phyloP scores from a whole-genome alignment of 768 basidiomycete genomes.

The Termitomyces sp. region DNA sequence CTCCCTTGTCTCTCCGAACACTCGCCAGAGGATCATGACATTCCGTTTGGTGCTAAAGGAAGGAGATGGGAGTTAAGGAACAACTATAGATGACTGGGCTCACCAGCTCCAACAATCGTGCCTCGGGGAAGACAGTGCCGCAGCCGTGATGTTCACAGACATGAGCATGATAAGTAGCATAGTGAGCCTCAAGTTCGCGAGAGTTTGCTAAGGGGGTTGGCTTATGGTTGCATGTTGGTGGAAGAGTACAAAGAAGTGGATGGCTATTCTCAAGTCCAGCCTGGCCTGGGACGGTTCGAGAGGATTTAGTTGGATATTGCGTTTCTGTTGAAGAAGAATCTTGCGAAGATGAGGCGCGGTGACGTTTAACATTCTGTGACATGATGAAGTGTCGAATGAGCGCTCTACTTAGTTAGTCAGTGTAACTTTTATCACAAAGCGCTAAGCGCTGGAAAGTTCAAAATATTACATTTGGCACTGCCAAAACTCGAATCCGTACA shows the following conservation, averaged over 20 bases:
- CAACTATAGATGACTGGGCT: slow-evolving; percentile 24
- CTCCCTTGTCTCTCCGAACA: slow-evolving; percentile 69
- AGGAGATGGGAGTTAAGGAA: neutral
- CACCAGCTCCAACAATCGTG: slow-evolving; percentile 72
- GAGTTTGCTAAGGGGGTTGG: slow-evolving; percentile 62
- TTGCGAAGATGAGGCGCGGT: slow-evolving; percentile 30
- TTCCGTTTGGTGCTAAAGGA: slow-evolving; percentile 69
- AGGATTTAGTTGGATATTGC: slow-evolving; percentile 19
- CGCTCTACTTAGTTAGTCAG: neutral
- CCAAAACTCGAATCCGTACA: slow-evolving; percentile 5
- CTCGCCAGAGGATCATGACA: slow-evolving; percentile 85
- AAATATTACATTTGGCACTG: slow-evolving; percentile 11
- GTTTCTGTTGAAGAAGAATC: slow-evolving; percentile 27
- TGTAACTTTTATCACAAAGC: neutral
- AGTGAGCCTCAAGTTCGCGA: slow-evolving; percentile 75
- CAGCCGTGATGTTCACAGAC: slow-evolving; percentile 70
- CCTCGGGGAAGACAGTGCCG: slow-evolving; percentile 82
- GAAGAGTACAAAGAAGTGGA: slow-evolving; percentile 63
- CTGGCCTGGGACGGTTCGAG: slow-evolving; percentile 18
- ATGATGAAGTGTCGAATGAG: slow-evolving; percentile 6
- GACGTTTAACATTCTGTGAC: slow-evolving; percentile 26
- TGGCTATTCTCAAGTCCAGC: slow-evolving; percentile 18
- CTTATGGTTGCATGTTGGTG: slow-evolving; percentile 72
- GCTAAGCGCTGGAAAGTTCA: neutral
- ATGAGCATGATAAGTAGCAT: slow-evolving; percentile 79